These are phyloP conservation scores for Spizellomyces sp. DNA, from an alignment of 192 early-diverging fungal genomes.

Conservation along the genomic window DNA sequence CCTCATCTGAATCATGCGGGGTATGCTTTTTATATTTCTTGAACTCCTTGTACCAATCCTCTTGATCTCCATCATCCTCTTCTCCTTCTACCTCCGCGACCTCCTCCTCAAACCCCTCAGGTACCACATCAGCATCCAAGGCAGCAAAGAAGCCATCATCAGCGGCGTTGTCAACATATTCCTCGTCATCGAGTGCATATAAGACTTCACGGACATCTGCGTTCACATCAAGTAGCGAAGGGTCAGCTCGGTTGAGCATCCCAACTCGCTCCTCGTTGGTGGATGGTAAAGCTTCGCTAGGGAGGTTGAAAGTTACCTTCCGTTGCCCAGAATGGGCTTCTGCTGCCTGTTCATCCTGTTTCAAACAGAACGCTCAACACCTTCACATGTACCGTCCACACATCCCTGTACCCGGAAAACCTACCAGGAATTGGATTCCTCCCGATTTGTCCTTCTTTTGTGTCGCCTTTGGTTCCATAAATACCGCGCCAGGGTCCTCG, in stretches of 20 bases:
- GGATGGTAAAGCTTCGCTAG: conserved; percentile 77
- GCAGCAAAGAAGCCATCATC: conserved; percentile 84
- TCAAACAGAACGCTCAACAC: too few relatives aligned
- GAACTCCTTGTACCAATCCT: conserved; percentile 40
- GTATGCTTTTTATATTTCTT: conserved; percentile 22
- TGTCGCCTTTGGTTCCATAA: conserved; percentile 66
- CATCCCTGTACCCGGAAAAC: neutral
- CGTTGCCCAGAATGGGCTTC: conserved; percentile 34
- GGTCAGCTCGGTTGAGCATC: conserved; percentile 67
- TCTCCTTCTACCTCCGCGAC: conserved; percentile 50
- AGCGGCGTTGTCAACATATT: conserved; percentile 76
- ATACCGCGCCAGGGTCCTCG: conserved; percentile 69
- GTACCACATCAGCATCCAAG: conserved; percentile 70
- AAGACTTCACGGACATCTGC: conserved; percentile 82
- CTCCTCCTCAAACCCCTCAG: conserved; percentile 54
- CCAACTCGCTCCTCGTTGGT: conserved; percentile 68
- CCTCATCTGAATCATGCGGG: conserved; percentile 19
- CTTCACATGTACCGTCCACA: neutral
- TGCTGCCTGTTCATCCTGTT: conserved; percentile 39
- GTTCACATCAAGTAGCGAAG: conserved; percentile 74
- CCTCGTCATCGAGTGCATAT: conserved; percentile 93
- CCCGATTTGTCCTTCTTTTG: conserved; percentile 56
- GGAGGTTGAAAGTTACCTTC: conserved; percentile 61
- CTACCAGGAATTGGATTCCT: conserved; percentile 44
- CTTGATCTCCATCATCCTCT: conserved; percentile 51